These are phyloP conservation scores for Asclepias syriaca DNA, from an alignment of 257 asterid genomes.

Conservation along the genomic window DNA sequence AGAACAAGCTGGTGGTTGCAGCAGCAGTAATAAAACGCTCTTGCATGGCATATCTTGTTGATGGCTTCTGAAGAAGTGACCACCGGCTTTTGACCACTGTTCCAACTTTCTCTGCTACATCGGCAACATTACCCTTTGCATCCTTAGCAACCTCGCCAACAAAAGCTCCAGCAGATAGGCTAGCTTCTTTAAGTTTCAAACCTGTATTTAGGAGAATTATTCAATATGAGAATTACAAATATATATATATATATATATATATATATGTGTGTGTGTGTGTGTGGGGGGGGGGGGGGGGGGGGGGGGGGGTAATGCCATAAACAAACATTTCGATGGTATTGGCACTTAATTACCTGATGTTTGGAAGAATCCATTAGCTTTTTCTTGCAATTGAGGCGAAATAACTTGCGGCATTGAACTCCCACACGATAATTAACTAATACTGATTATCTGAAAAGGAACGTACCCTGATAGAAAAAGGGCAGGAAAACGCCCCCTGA, in stretches of 20 bases:
- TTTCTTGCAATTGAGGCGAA: conserved; percentile 88
- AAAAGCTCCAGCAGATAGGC: conserved; percentile 74
- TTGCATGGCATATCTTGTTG: conserved; percentile 83
- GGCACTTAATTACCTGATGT: conserved; percentile 56
- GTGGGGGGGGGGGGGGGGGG: no score
- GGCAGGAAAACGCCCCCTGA: background rate
- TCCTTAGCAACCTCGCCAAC: conserved; percentile 88
- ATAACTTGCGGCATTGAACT: conserved; percentile 58
- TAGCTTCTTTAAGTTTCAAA: conserved; percentile 75
- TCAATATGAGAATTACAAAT: conserved; percentile 3
- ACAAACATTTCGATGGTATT: background rate
- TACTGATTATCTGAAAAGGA: background rate
- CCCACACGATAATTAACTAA: conserved; percentile 20
- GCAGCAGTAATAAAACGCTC: conserved; percentile 77
- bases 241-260: background rate
- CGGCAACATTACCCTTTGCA: conserved; percentile 79
- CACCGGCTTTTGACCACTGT: conserved; percentile 74
- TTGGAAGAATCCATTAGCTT: conserved; percentile 74
- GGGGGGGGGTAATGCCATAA: background rate
- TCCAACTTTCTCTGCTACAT: conserved; percentile 81
- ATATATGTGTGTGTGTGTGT: background rate
- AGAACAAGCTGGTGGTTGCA: conserved; percentile 76
- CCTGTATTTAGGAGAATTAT: conserved; percentile 35
- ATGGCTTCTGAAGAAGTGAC: conserved; percentile 81
- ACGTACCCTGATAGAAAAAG: conserved; percentile 6